Percentiles rank a stretch among this genome's conserved stretches.
Evolutionary conservation across 2,329 filamentous ascomycete species (phyloP).

Genomic region (Aspergillus pseudoglaucus): DNA sequence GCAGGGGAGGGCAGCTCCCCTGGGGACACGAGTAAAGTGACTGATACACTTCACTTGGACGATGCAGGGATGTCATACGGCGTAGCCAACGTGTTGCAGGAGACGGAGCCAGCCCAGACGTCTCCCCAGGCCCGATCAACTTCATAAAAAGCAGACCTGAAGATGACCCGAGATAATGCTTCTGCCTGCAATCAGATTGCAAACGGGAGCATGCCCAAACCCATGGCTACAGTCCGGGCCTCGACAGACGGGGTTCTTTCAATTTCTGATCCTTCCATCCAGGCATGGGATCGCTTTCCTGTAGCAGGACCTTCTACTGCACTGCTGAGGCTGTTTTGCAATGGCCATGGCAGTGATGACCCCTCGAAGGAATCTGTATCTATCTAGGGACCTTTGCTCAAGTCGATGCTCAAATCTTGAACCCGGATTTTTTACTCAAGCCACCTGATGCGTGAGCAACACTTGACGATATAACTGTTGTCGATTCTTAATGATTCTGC

Average conservation of each 20-base stretch:
- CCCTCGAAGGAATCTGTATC: conserved; percentile 10
- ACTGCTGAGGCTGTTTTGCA: background rate
- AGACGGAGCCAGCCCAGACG: background rate
- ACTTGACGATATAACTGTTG: conserved; percentile 16
- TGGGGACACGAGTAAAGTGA: conserved; percentile 8
- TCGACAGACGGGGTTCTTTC: conserved; percentile 15
- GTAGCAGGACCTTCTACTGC: background rate
- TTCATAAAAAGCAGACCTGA: conserved; percentile 32
- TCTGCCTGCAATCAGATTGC: conserved; percentile 33
- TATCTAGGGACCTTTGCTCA: conserved; percentile 21
- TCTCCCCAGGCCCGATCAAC: conserved; percentile 12
- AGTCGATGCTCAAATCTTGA: conserved; percentile 23
- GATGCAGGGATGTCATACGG: background rate
- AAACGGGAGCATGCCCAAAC: conserved; percentile 35
- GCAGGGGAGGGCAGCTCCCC: conserved; percentile 17
- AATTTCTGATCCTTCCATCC: conserved; percentile 9
- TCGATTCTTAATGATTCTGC: no score
- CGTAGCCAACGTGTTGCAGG: background rate
- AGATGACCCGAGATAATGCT: conserved; percentile 34
- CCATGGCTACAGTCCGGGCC: conserved; percentile 26
- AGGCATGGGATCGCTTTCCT: conserved; percentile 12
- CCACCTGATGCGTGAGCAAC: conserved; percentile 28
- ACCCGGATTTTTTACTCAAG: conserved; percentile 25
- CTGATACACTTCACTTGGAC: conserved; percentile 3
- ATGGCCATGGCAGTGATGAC: background rate